phyloP scores from a whole-genome alignment of 192 early-diverging fungal genomes.

The Coemansia sp. region DNA sequence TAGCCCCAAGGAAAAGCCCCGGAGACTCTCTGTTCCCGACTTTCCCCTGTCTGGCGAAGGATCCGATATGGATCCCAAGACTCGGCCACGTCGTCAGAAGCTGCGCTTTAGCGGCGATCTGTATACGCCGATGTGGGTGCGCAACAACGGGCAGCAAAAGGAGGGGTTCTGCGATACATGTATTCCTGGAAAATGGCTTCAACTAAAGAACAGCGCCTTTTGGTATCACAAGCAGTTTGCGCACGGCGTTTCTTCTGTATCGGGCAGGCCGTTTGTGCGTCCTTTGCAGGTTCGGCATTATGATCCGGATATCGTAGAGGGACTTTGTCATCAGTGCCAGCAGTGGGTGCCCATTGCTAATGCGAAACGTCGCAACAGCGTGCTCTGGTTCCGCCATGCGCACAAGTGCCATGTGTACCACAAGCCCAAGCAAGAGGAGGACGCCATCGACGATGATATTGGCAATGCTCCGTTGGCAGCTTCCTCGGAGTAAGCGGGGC shows the following conservation, averaged over 20 bases:
- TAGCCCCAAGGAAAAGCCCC: constrained; percentile 45
- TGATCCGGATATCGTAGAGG: constrained; percentile 69
- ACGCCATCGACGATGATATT: constrained; percentile 7
- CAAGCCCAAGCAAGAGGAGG: constrained; percentile 60
- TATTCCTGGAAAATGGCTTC: constrained; percentile 78
- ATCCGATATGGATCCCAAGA: constrained; percentile 18
- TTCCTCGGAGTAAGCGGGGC: neutral
- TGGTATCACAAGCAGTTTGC: constrained; percentile 90
- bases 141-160: constrained; percentile 68
- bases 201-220: constrained; percentile 83
- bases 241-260: constrained; percentile 83
- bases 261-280: constrained; percentile 68
- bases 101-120: constrained; percentile 66
- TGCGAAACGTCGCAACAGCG: constrained; percentile 70
- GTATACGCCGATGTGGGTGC: constrained; percentile 84
- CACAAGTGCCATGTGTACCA: constrained; percentile 82
- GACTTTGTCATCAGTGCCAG: constrained; percentile 78
- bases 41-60: constrained; percentile 32
- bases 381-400: constrained; percentile 84
- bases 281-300: constrained; percentile 71
- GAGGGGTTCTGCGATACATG: constrained; percentile 85
- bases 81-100: constrained; percentile 66
- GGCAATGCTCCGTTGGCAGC: neutral
- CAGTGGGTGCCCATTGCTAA: constrained; percentile 79
- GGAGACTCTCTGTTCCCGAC: constrained; percentile 43